Conservation (phyloP, 1,284 basidiomycete species). For the Malassezia obtusa region DNA sequence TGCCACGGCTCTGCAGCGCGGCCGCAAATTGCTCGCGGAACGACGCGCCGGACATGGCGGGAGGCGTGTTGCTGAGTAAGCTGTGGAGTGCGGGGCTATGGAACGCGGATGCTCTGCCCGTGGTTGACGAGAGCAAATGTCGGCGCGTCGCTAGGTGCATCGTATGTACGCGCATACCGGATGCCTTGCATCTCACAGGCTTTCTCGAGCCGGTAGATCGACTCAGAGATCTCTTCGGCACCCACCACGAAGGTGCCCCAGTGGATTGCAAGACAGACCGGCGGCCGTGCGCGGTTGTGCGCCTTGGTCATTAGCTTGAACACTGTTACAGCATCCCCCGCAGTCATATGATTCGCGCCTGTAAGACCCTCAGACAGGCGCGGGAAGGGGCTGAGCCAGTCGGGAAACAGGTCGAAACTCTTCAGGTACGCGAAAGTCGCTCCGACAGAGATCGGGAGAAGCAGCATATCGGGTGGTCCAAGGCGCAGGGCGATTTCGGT, state of each 20-base stretch:
- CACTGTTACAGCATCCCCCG: constrained; percentile 32
- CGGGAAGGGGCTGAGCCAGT: constrained; percentile 30
- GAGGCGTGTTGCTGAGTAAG: background rate
- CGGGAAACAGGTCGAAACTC: constrained; percentile 31
- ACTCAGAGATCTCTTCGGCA: constrained; percentile 11
- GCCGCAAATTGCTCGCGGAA: constrained; percentile 32
- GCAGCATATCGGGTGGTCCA: constrained; percentile 27
- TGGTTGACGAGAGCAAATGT: constrained; percentile 17
- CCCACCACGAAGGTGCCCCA: constrained; percentile 28
- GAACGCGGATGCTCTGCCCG: constrained; percentile 10
- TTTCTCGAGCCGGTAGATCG: constrained; percentile 2
- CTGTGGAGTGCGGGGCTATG: background rate
- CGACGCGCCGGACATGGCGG: constrained; percentile 8
- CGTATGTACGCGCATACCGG: background rate
- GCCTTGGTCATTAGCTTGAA: constrained; percentile 24
- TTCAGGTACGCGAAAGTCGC: constrained; percentile 41
- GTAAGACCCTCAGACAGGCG: constrained; percentile 30
- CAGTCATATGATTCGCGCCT: constrained; percentile 38
- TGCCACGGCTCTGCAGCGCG: constrained; percentile 31
- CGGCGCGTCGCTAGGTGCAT: background rate
- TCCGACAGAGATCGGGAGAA: constrained; percentile 43
- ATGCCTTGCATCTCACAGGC: constrained; percentile 11
- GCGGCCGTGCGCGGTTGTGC: background rate
- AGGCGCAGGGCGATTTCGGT: constrained; percentile 24
- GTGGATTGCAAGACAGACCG: constrained; percentile 25